Percentiles rank a stretch among this genome's conserved stretches.
phyloP scores from a whole-genome alignment of 768 basidiomycete species.

The Rhodotorula kratochvilovae region DNA sequence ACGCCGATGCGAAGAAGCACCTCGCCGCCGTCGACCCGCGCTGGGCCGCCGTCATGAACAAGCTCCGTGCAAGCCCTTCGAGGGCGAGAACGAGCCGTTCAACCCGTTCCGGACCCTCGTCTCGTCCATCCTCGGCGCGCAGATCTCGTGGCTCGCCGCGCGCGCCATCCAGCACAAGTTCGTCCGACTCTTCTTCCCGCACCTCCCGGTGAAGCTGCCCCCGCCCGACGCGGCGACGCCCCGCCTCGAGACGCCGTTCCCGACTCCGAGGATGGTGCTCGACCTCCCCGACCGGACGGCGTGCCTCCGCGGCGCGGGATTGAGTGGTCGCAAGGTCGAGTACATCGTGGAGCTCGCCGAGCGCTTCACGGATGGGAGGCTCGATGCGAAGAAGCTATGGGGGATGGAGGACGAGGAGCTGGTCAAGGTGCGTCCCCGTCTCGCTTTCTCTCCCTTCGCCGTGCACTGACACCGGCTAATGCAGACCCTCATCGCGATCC shows the following conservation, averaged over 20 bases:
- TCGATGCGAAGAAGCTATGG: constrained; percentile 67
- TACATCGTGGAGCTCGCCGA: constrained; percentile 76
- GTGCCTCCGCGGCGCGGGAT: constrained; percentile 65
- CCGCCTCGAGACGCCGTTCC: constrained; percentile 52
- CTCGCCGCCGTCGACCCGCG: constrained; percentile 64
- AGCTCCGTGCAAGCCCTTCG: constrained; percentile 69
- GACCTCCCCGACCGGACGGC: constrained; percentile 48
- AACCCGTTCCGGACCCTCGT: constrained; percentile 65
- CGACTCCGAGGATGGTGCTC: constrained; percentile 65
- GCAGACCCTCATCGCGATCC: constrained; percentile 57
- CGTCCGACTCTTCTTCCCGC: constrained; percentile 66
- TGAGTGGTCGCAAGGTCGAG: constrained; percentile 81
- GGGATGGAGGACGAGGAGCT: constrained; percentile 67
- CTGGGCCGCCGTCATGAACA: constrained; percentile 63
- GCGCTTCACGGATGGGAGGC: constrained; percentile 72
- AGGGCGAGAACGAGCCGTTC: constrained; percentile 60
- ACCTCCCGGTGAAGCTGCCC: constrained; percentile 61
- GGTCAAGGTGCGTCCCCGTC: not conserved
- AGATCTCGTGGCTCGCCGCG: constrained; percentile 83
- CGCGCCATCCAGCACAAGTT: constrained; percentile 76
- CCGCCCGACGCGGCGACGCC: constrained; percentile 24
- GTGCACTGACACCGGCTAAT: not conserved
- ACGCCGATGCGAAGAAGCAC: constrained; percentile 69
- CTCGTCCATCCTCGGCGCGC: constrained; percentile 65
- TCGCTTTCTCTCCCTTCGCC: not conserved